Conservation (phyloP, 2,329 filamentous ascomycete species). For the Geosmithia morbida region DNA sequence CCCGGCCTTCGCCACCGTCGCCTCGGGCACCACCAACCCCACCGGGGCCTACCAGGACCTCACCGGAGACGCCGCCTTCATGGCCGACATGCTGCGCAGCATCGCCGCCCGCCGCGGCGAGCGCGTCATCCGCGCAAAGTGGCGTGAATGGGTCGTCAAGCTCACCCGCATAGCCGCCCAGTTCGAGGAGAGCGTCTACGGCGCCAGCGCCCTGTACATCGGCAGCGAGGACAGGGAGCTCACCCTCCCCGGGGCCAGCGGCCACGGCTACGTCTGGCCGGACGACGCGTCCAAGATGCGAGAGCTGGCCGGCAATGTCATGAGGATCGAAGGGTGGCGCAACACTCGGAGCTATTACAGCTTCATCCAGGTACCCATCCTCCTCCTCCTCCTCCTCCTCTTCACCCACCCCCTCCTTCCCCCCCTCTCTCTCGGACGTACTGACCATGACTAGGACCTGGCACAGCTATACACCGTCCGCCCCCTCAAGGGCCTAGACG, state of each 20-base stretch:
- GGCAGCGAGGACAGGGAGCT: conserved; percentile 58
- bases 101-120: conserved; percentile 81
- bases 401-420: not conserved
- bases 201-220: conserved; percentile 78
- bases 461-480: conserved; percentile 48
- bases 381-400: not conserved
- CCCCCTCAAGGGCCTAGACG: conserved; percentile 67
- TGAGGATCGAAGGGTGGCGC: conserved; percentile 91
- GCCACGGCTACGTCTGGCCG: conserved; percentile 91
- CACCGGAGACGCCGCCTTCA: conserved; percentile 80
- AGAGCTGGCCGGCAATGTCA: conserved; percentile 83
- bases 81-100: conserved; percentile 70
- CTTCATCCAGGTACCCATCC: conserved; percentile 60
- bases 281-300: conserved; percentile 68
- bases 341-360: conserved; percentile 92
- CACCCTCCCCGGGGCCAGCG: conserved; percentile 44
- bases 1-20: conserved; percentile 35
- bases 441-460: conserved; percentile 34
- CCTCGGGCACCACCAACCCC: conserved; percentile 23
- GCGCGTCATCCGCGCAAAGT: conserved; percentile 79
- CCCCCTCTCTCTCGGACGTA: not conserved
- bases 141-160: conserved; percentile 86
- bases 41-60: conserved; percentile 37
- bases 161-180: conserved; percentile 87
- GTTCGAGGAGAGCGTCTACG: conserved; percentile 93